phyloP scores from a whole-genome alignment of 164 flowering plant genomes.

The Piper longum region DNA sequence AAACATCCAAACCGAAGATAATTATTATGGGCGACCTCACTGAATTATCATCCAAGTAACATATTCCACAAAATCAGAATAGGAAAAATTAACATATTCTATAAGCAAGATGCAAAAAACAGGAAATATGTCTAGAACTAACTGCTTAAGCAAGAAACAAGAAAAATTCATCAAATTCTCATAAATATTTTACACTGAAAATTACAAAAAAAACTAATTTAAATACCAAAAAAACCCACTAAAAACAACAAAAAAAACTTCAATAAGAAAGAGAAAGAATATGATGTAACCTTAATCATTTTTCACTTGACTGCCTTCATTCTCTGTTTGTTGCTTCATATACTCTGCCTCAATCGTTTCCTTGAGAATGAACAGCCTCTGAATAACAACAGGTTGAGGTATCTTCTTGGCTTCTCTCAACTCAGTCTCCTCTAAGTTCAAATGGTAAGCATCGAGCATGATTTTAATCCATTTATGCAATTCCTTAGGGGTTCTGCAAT shows the following conservation, averaged over 20 bases:
- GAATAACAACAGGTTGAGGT: slow-evolving; percentile 64
- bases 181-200: too few species aligned
- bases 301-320: slow-evolving; percentile 15
- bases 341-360: slow-evolving; percentile 81
- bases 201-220: background rate
- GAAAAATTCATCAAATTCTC: too few species aligned
- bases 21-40: too few species aligned
- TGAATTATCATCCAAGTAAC: background rate
- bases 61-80: background rate
- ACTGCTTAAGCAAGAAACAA: too few species aligned
- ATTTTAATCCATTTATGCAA: slow-evolving; percentile 83
- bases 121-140: too few species aligned
- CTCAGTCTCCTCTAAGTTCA: slow-evolving; percentile 71
- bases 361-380: slow-evolving; percentile 70
- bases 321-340: slow-evolving; percentile 21
- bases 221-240: background rate
- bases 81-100: too few species aligned
- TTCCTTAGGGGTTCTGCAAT: slow-evolving; percentile 73
- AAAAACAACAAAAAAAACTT: background rate
- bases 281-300: slow-evolving; percentile 1
- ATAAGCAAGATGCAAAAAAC: too few species aligned
- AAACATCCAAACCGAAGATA: background rate
- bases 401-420: slow-evolving; percentile 75
- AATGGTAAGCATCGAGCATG: slow-evolving; percentile 83
- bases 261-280: background rate